These are phyloP conservation scores for Globisporangium irregulare DNA, from an alignment of 352 stramenopile genomes.

Conservation along the genomic window DNA sequence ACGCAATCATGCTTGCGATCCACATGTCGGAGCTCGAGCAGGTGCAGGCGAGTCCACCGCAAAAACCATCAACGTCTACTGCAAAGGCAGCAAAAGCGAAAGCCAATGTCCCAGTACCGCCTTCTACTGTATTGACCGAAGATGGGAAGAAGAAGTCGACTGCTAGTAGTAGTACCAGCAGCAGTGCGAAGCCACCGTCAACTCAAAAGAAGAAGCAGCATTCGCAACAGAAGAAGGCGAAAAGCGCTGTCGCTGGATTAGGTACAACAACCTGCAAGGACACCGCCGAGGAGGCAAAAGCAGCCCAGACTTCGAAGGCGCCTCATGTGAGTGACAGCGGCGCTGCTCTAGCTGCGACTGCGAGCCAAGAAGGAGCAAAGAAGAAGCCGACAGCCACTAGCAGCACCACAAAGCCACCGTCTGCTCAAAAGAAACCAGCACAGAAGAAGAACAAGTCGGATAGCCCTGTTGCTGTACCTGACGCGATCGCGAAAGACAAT, in stretches of 20 bases:
- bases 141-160: neutral
- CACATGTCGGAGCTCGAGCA: conserved; percentile 45
- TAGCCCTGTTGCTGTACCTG: neutral
- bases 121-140: no score
- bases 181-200: neutral
- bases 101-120: neutral
- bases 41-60: neutral
- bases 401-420: neutral
- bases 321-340: neutral
- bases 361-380: neutral
- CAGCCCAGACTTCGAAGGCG: neutral
- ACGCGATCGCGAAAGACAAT: neutral
- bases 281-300: neutral
- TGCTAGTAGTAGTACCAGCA: neutral
- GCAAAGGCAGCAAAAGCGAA: conserved; percentile 2
- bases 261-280: neutral
- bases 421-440: neutral
- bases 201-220: conserved; percentile 10
- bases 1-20: conserved; percentile 39
- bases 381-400: neutral
- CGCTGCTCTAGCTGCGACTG: neutral
- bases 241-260: neutral
- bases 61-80: neutral
- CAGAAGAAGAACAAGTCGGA: neutral
- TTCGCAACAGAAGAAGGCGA: conserved; percentile 4